Conservation (phyloP, 2,329 filamentous ascomycete genomes). For the Aspergillus viridinutans region DNA sequence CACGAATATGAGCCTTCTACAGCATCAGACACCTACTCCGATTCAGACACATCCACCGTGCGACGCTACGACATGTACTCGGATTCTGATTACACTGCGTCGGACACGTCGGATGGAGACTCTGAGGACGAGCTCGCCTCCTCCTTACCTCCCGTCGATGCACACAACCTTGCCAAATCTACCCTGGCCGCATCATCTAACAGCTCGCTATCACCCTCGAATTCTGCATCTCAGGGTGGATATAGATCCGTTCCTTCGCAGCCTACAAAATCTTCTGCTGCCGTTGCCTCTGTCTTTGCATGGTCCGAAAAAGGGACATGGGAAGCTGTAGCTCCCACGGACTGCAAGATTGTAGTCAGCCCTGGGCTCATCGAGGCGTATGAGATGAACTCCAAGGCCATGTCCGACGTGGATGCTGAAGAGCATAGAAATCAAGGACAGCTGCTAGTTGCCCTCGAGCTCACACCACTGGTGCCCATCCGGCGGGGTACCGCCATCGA, state of each 20-base stretch:
- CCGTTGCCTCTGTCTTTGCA: conserved; percentile 57
- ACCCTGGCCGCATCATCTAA: conserved; percentile 43
- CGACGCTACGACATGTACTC: conserved; percentile 47
- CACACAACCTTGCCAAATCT: conserved; percentile 38
- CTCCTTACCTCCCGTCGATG: conserved; percentile 26
- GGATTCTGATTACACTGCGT: conserved; percentile 46
- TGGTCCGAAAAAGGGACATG: conserved; percentile 62
- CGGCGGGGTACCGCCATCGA: conserved; percentile 88
- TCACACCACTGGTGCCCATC: conserved; percentile 87
- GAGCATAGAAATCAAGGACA: conserved; percentile 26
- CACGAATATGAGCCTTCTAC: conserved; percentile 93
- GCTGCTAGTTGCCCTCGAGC: conserved; percentile 67
- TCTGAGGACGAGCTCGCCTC: conserved; percentile 43
- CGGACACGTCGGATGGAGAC: conserved; percentile 55
- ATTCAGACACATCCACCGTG: conserved; percentile 55
- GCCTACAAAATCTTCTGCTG: conserved; percentile 48
- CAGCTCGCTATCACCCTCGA: conserved; percentile 69
- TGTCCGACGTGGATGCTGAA: conserved; percentile 17
- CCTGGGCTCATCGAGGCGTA: conserved; percentile 64
- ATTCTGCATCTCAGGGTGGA: conserved; percentile 74
- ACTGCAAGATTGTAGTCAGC: conserved; percentile 60
- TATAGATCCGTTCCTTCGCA: conserved; percentile 52
- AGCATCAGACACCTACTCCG: conserved; percentile 57
- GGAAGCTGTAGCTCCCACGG: conserved; percentile 58
- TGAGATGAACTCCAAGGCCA: conserved; percentile 50